Evolutionary conservation across 305 asterid genomes (phyloP).

Genomic region (Caryopteris hybrid): DNA sequence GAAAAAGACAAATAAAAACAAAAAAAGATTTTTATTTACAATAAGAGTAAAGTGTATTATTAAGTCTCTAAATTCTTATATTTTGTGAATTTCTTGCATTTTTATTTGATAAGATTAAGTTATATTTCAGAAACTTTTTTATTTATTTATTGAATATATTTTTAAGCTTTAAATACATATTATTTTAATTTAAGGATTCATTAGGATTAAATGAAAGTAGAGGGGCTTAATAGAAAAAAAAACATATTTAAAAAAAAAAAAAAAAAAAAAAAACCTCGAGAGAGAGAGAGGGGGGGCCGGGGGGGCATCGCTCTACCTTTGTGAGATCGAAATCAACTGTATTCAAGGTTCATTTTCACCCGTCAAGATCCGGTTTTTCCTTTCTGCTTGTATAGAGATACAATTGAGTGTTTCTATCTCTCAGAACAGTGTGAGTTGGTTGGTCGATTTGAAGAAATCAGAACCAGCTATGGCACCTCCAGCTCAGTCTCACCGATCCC

Average conservation of each 20-base stretch:
- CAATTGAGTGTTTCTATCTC: neutral
- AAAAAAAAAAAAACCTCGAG: neutral
- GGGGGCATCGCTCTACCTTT: slow-evolving; percentile 10
- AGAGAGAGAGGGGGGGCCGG: neutral
- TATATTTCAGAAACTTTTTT: too few species aligned
- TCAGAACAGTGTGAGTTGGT: slow-evolving; percentile 2
- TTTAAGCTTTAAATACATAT: too few species aligned
- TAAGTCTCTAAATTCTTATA: too few species aligned
- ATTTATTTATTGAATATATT: too few species aligned
- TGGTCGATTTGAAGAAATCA: slow-evolving; percentile 23
- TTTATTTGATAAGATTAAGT: too few species aligned
- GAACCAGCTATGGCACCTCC: slow-evolving; percentile 75
- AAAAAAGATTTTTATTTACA: too few species aligned
- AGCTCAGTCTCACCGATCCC: slow-evolving; percentile 75
- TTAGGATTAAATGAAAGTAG: too few species aligned
- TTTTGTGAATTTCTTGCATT: too few species aligned
- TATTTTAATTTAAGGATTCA: too few species aligned
- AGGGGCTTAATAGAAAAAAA: too few species aligned
- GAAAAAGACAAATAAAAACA: too few species aligned
- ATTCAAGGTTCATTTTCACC: neutral
- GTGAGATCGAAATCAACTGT: slow-evolving; percentile 19
- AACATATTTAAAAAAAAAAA: neutral
- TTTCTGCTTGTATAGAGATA: neutral
- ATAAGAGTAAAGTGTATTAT: too few species aligned
- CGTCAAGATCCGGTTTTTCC: slow-evolving; percentile 19